Percentiles rank a stretch among this genome's conserved stretches.
These are phyloP conservation scores for Ascochyta fabae DNA, from an alignment of 2,329 filamentous ascomycete genomes.

Conservation along the genomic window DNA sequence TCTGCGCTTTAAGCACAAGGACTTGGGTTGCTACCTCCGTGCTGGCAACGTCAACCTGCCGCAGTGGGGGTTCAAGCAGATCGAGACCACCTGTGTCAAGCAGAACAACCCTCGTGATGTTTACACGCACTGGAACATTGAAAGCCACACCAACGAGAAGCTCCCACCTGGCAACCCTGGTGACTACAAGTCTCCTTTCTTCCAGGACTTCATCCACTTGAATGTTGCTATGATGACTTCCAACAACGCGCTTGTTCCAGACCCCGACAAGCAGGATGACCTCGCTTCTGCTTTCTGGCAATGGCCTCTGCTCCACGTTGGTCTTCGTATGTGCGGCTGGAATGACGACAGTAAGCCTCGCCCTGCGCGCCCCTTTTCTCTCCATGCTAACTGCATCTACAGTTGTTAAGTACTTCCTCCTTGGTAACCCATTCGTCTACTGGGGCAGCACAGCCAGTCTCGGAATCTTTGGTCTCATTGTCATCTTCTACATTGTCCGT, in stretches of 20 bases:
- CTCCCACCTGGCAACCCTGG: constrained; percentile 87
- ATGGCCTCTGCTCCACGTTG: constrained; percentile 94
- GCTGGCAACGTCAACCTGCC: constrained; percentile 96
- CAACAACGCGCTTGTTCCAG: constrained; percentile 96
- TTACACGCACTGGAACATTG: constrained; percentile 99
- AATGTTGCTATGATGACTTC: constrained; percentile 99
- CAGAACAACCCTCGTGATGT: constrained; percentile 89
- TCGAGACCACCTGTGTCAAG: constrained; percentile 94
- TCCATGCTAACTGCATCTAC: constrained; percentile 20
- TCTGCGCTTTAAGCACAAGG: constrained; percentile 84
- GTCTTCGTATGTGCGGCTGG: constrained; percentile 98
- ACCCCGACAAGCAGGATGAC: constrained; percentile 98
- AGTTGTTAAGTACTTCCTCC: constrained; percentile 94
- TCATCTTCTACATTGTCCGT: constrained; percentile 85
- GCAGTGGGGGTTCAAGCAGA: constrained; percentile 99
- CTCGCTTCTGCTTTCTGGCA: constrained; percentile 97
- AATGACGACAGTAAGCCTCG: constrained; percentile 72
- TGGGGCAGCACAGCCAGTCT: constrained; percentile 89
- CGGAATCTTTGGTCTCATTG: constrained; percentile 72
- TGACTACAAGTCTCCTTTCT: constrained; percentile 94
- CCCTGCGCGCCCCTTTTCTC: not conserved
- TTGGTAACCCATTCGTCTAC: constrained; percentile 95
- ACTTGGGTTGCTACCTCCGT: constrained; percentile 89
- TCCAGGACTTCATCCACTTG: constrained; percentile 95
- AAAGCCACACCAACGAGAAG: constrained; percentile 92